A percentile compares a stretch with the other conserved stretches of the same genome.
These are phyloP conservation scores for Aspergillus baeticus DNA, from an alignment of 495 filamentous ascomycete species.

Conservation along the genomic window DNA sequence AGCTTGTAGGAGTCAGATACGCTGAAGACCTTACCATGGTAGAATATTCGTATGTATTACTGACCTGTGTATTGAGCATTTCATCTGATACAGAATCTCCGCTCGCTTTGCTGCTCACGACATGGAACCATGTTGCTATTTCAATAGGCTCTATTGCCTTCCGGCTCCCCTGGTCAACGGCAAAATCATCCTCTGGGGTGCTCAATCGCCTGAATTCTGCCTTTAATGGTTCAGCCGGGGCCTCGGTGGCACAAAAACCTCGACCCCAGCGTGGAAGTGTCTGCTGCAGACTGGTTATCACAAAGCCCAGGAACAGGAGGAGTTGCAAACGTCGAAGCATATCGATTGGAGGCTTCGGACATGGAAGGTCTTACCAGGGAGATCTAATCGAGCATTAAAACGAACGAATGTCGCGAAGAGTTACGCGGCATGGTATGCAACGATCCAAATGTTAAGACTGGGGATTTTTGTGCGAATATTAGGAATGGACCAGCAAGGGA, in stretches of 20 bases:
- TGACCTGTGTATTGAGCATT: conserved; percentile 46
- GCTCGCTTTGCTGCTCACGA: conserved; percentile 39
- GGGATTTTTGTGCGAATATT: neutral
- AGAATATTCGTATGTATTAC: conserved; percentile 10
- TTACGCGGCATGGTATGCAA: conserved; percentile 17
- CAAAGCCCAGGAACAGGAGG: conserved; percentile 23
- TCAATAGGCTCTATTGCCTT: conserved; percentile 29
- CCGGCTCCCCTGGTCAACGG: conserved; percentile 22
- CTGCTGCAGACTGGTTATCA: conserved; percentile 18
- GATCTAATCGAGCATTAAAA: conserved; percentile 5
- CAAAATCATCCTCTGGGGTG: conserved; percentile 10
- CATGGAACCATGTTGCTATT: conserved; percentile 51
- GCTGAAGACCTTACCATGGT: neutral
- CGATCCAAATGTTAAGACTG: neutral
- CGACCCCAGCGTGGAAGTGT: conserved; percentile 25
- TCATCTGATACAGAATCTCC: conserved; percentile 31
- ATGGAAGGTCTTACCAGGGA: neutral
- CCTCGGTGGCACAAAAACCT: conserved; percentile 39
- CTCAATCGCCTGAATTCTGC: conserved; percentile 28
- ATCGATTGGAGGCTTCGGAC: conserved; percentile 15
- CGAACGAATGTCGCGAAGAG: conserved; percentile 7
- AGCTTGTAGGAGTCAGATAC: conserved; percentile 26
- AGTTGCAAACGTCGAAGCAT: conserved; percentile 25
- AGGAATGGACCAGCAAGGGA: conserved; percentile 19
- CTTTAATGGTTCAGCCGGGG: conserved; percentile 31